phyloP scores from a whole-genome alignment of 495 filamentous ascomycete genomes.

The Aspergillus haitiensis region DNA sequence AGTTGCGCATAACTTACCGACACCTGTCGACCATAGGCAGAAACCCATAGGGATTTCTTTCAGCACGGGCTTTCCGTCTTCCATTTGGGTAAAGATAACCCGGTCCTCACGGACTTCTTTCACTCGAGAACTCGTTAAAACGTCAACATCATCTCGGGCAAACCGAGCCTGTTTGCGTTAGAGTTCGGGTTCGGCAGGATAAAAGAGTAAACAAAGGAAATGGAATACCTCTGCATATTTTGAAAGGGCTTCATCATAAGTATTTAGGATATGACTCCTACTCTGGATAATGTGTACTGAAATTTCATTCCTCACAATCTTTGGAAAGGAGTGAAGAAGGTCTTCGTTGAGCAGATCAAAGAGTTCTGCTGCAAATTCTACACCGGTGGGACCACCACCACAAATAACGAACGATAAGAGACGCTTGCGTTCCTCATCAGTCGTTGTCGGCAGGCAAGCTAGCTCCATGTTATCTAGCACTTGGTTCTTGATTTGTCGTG shows the following conservation, averaged over 20 bases:
- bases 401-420: conserved; percentile 92
- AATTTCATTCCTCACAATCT: conserved; percentile 90
- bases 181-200: background rate
- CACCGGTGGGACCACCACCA: conserved; percentile 94
- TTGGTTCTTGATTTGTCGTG: conserved; percentile 80
- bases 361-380: conserved; percentile 95
- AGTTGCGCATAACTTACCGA: conserved; percentile 46
- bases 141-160: conserved; percentile 82
- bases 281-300: conserved; percentile 97
- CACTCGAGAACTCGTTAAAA: conserved; percentile 88
- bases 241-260: conserved; percentile 93
- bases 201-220: background rate
- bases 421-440: conserved; percentile 82
- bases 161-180: conserved; percentile 58
- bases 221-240: conserved; percentile 75
- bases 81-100: conserved; percentile 85
- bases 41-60: conserved; percentile 97
- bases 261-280: conserved; percentile 92
- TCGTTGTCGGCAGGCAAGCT: conserved; percentile 89
- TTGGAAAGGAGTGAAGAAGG: conserved; percentile 76
- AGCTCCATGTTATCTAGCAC: conserved; percentile 91
- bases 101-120: conserved; percentile 80
- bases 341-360: conserved; percentile 98
- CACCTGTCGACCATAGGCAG: conserved; percentile 97
- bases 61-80: conserved; percentile 68